Conservation (phyloP, 2,329 filamentous ascomycete species). For the Thelonectria olida region DNA sequence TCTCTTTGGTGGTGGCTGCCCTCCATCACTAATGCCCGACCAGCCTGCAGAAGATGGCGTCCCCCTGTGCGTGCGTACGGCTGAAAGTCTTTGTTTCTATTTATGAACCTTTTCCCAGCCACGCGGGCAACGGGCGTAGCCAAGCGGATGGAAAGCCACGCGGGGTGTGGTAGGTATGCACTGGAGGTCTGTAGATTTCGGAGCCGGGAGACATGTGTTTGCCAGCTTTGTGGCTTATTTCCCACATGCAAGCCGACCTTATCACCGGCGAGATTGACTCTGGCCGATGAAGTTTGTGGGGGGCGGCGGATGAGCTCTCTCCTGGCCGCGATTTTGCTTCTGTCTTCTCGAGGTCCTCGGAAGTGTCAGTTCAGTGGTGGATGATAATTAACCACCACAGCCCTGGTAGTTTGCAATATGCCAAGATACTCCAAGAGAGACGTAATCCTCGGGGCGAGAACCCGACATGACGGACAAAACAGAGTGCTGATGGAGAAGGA, state of each 20-base stretch:
- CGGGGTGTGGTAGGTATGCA: neutral
- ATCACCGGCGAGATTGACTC: slow-evolving; percentile 8
- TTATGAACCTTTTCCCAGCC: slow-evolving; percentile 22
- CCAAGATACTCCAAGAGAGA: neutral
- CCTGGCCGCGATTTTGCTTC: neutral
- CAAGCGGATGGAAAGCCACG: neutral
- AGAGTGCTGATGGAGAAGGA: slow-evolving; percentile 5
- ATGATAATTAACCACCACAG: slow-evolving; percentile 17
- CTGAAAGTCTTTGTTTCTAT: slow-evolving; percentile 31
- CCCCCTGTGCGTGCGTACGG: neutral
- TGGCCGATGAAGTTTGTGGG: neutral
- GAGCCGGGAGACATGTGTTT: slow-evolving; percentile 10
- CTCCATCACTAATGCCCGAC: too few relatives aligned
- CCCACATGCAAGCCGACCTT: neutral
- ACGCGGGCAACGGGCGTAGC: neutral
- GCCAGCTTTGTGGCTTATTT: slow-evolving; percentile 10
- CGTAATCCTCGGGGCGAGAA: neutral
- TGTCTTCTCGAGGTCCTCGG: neutral
- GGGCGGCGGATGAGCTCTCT: neutral
- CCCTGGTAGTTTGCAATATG: too few relatives aligned
- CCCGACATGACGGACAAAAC: neutral
- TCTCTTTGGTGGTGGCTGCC: too few relatives aligned
- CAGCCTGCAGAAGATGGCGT: too few relatives aligned
- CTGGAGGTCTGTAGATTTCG: slow-evolving; percentile 2
- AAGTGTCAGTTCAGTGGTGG: slow-evolving; percentile 18